Evolutionary conservation across 208 protist genomes (phyloP), one percentile per base, ranked within the genome.

Genomic region (Naegleria fowleri): DNA sequence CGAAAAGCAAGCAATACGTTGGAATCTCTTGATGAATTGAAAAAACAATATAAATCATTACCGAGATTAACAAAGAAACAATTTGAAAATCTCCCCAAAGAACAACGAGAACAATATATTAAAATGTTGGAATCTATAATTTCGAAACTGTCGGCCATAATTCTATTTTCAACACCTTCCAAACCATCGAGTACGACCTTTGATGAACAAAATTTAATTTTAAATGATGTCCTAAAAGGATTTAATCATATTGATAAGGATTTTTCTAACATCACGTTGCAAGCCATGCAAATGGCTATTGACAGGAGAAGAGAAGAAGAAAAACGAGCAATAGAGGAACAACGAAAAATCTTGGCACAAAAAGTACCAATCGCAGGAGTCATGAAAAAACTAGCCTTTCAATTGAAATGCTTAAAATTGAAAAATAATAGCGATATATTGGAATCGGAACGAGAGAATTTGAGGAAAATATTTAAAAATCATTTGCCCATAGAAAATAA

Each of bases 21-120:
- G 22, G 55, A 67, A 67, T 29, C 19, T 79, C n/a, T 79, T 79
- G 67, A 79, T 36, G 67, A 79, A 25, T 79, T 79, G 9, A 79
- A 79, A 79, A 79, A 79, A 79, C 67, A 79, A 79, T 79, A 36
- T 36, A 19, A 79, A 33, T 79, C 67, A 19, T 13, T 79, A 36
- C 67, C 67, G 7, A 79, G 67, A 79, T 33, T 79, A 36, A 36
- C 16, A 36, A 79, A 79, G 36, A 79, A 79, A 79, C 67, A 79
- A 33, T 79, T 79, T 79, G 67, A 79, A 79, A 19, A 79, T 36
- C n/a, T 79, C 9, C 67, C 67, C 0, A 79, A 79, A 79, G 29
- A 36, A 79, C 67, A 79, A 79, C 16, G 67, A 79, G 25, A 79
- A 79, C 25, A 79, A 36, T 79, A 79, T 79, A 79, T 79, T 79